These are phyloP conservation scores for Berkeleyomyces rouxiae DNA, from an alignment of 2,329 filamentous ascomycete species.

Conservation along the genomic window DNA sequence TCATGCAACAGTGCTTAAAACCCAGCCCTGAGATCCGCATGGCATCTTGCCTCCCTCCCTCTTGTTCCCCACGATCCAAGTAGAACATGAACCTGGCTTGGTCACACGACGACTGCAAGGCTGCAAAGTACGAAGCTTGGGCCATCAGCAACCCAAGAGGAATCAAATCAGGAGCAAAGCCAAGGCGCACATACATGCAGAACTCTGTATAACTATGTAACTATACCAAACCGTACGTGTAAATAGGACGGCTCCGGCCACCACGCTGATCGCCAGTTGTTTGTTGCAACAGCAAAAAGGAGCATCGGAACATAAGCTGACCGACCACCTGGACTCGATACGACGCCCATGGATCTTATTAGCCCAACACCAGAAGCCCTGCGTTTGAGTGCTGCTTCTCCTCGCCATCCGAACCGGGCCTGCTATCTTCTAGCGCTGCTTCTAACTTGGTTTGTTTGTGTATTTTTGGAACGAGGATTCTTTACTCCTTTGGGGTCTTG, in stretches of 20 bases:
- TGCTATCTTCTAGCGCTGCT: neutral
- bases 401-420: neutral
- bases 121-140: neutral
- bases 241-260: too few species aligned
- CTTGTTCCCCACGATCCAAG: neutral
- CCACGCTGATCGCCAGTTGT: too few species aligned
- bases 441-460: neutral
- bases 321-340: too few species aligned
- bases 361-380: neutral
- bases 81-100: neutral
- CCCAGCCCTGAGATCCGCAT: neutral
- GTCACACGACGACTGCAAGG: neutral
- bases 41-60: neutral
- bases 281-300: too few species aligned
- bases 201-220: neutral
- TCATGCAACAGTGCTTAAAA: neutral
- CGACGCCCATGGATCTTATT: neutral
- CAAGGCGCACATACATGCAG: neutral
- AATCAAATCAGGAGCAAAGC: neutral
- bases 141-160: neutral
- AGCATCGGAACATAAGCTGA: too few species aligned
- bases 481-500: neutral
- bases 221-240: too few species aligned
- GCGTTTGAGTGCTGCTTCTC: neutral
- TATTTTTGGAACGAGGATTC: neutral